Evolutionary conservation across 352 stramenopile genomes (phyloP).

Genomic region (Halophytophthora polymorphica): DNA sequence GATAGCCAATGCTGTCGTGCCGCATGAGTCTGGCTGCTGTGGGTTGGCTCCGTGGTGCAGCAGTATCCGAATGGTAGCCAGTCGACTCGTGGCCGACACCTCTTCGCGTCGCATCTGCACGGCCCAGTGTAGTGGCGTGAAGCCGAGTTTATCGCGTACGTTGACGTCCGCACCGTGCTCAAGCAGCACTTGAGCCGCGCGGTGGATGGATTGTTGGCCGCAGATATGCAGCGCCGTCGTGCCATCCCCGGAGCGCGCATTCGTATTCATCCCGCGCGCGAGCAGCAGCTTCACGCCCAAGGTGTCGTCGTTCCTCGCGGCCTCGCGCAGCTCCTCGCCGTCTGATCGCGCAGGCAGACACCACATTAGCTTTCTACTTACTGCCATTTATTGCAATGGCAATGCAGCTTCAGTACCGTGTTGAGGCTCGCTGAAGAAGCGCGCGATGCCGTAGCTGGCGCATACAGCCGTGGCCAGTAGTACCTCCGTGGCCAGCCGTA

Average conservation of each 20-base stretch:
- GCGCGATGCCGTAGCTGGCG: slow-evolving; percentile 48
- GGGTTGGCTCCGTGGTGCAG: slow-evolving; percentile 57
- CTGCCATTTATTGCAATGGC: too few species aligned
- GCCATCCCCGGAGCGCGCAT: slow-evolving; percentile 54
- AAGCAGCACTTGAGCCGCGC: slow-evolving; percentile 54
- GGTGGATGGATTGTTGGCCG: slow-evolving; percentile 65
- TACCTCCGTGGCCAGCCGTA: slow-evolving; percentile 45
- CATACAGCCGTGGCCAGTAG: slow-evolving; percentile 47
- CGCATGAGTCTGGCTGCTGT: slow-evolving; percentile 35
- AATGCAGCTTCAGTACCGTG: slow-evolving; percentile 38
- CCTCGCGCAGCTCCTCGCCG: slow-evolving; percentile 72
- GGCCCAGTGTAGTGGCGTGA: slow-evolving; percentile 78
- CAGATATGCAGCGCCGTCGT: slow-evolving; percentile 77
- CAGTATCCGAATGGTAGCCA: slow-evolving; percentile 72
- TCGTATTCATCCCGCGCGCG: slow-evolving; percentile 50
- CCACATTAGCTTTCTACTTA: background rate
- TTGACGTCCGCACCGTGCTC: slow-evolving; percentile 67
- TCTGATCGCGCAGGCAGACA: slow-evolving; percentile 30
- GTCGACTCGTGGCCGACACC: slow-evolving; percentile 47
- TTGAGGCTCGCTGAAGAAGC: slow-evolving; percentile 68
- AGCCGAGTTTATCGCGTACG: slow-evolving; percentile 52
- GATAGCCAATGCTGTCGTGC: slow-evolving; percentile 57
- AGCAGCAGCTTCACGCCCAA: slow-evolving; percentile 52
- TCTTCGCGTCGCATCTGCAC: slow-evolving; percentile 81
- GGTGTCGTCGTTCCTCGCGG: slow-evolving; percentile 71